A percentile compares a stretch with the other conserved stretches of the same genome.
phyloP scores from a whole-genome alignment of 148 eudicot genomes.

The Chenopodium formosanum region DNA sequence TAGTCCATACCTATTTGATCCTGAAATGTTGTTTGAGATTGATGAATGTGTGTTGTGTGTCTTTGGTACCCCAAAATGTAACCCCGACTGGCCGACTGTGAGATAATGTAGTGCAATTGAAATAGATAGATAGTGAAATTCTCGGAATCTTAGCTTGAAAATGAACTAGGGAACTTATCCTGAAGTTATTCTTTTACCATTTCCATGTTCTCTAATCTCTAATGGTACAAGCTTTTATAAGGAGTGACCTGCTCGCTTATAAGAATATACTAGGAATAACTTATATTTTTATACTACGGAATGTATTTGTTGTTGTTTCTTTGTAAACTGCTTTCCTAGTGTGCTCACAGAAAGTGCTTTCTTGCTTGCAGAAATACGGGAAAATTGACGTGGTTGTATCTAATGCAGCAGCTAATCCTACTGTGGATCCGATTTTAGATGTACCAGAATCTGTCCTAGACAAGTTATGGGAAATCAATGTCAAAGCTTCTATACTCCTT shows the following conservation, averaged over 20 bases:
- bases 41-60: neutral
- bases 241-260: neutral
- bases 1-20: neutral
- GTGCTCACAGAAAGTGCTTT: constrained; percentile 9
- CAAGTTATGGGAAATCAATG: constrained; percentile 95
- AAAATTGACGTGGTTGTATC: constrained; percentile 87
- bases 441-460: constrained; percentile 77
- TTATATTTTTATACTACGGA: neutral
- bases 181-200: neutral
- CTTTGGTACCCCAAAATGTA: neutral
- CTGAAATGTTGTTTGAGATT: neutral
- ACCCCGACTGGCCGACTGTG: neutral
- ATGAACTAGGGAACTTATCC: neutral
- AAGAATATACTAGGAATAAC: neutral
- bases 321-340: neutral
- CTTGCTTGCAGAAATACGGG: constrained; percentile 73
- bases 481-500: constrained; percentile 80
- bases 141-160: neutral
- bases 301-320: neutral
- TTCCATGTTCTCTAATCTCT: neutral
- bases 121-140: neutral
- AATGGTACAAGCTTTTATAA: neutral
- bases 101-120: neutral
- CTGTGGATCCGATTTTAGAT: constrained; percentile 55
- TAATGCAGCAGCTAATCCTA: constrained; percentile 92